Evolutionary conservation across 2,329 filamentous ascomycete genomes (phyloP).

Genomic region (Monosporascus cannonballus): DNA sequence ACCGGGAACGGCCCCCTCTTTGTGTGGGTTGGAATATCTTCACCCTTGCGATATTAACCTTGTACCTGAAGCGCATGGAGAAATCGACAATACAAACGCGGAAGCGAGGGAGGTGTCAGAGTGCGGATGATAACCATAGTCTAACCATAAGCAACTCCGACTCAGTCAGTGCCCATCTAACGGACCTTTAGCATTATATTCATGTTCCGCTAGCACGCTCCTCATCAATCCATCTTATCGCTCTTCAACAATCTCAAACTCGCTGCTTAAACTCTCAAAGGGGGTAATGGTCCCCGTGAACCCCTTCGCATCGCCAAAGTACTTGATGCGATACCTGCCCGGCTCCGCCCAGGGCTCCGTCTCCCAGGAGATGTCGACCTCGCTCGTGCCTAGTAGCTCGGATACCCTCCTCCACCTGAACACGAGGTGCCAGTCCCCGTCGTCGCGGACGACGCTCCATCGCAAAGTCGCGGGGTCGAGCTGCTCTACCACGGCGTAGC

Average conservation of each 20-base stretch:
- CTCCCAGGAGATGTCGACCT: slow-evolving; percentile 73
- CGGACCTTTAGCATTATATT: too few species aligned
- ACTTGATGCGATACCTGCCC: slow-evolving; percentile 70
- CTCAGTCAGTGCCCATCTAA: too few species aligned
- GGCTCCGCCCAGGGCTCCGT: slow-evolving; percentile 51
- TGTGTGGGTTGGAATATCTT: too few species aligned
- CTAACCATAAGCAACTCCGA: too few species aligned
- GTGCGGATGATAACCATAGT: too few species aligned
- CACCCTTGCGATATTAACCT: too few species aligned
- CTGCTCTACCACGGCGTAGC: slow-evolving; percentile 70
- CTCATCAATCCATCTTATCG: neutral
- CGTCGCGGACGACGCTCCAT: slow-evolving; percentile 67
- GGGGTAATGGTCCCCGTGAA: slow-evolving; percentile 53
- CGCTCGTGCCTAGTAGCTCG: slow-evolving; percentile 64
- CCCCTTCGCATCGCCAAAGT: slow-evolving; percentile 75
- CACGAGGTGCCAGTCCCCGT: slow-evolving; percentile 76
- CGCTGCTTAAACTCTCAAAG: slow-evolving; percentile 62
- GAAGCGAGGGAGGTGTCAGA: too few species aligned
- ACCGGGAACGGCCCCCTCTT: too few species aligned
- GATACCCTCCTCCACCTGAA: slow-evolving; percentile 75
- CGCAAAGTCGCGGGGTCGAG: slow-evolving; percentile 27
- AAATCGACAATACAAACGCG: too few species aligned
- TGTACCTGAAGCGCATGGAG: too few species aligned
- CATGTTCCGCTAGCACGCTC: neutral
- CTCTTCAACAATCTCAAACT: slow-evolving; percentile 33